Base-by-base conservation (phyloP, 192 early-diverging fungal species). In the Coemansia sp. region DNA sequence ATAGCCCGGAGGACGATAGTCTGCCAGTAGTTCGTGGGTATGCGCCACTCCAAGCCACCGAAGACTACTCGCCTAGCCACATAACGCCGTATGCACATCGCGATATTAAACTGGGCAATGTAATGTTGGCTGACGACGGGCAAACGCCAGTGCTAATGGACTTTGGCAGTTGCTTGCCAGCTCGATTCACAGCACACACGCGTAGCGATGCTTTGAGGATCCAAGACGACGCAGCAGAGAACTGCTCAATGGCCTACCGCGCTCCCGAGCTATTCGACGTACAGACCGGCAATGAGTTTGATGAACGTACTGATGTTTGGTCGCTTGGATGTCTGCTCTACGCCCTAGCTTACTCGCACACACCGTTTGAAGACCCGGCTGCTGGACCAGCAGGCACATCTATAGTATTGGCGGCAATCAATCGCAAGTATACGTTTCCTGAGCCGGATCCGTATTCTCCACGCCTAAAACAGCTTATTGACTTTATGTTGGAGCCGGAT, bases 231-330 rank as follows among this genome's bases (percentile, higher is more conserved):
- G 92, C 92, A 11, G 89, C 89, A 10, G 86, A 90, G 64, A 74
- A 87, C 62, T 90, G 90, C 62, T 86, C 91, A 1, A 89, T 92
- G 91, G 86, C 91, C 53, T 93, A 92, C 61, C 78, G 92, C 9
- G 91, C 92, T 15, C 92, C 92, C 1, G 92, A 93, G 70, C 80
- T 93, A 31, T 93, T 93, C 79, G 92, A 93, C 79, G 91, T 93
- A 44, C 89, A 90, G 66, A 83, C 87, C 0, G 89, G 78, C 1
- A 68, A 76, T 1, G 72, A 70, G 10, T 63, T 93, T 43, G 89
- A 91, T 65, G 88, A 90, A 72, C 87, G 90, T 53, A 88, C 90
- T 18, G 92, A 93, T 71, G 85, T 93, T n/a, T 93, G 92, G 92
- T 84, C 89, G 3, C 78, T 93, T 11, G 92, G 92, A 5, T 92